phyloP scores from a whole-genome alignment of 2,329 filamentous ascomycete genomes.

The Colletotrichum abscissum region DNA sequence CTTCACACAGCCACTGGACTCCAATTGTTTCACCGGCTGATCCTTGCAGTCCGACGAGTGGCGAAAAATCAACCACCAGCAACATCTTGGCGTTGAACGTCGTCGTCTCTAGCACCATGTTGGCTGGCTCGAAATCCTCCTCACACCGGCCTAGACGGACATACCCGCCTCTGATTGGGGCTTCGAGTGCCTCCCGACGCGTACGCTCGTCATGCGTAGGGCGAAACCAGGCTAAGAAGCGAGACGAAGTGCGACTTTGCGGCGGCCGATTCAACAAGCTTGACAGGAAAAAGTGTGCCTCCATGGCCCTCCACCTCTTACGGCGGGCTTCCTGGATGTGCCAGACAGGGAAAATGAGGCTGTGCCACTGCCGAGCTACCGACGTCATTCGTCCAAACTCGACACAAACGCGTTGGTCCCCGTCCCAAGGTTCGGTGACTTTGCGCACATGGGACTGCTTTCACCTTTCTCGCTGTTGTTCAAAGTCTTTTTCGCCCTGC shows the following conservation, averaged over 20 bases:
- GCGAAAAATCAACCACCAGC: background rate
- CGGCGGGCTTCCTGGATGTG: background rate
- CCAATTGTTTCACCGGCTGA: background rate
- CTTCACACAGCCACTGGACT: constrained; percentile 4
- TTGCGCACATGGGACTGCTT: constrained; percentile 22
- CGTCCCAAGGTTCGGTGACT: constrained; percentile 11
- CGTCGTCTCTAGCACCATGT: background rate
- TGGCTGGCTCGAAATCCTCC: background rate
- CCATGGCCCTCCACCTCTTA: background rate
- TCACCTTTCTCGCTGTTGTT: background rate
- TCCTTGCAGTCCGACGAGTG: background rate
- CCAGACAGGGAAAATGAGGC: constrained; percentile 17
- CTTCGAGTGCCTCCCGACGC: constrained; percentile 20
- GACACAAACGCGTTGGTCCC: background rate
- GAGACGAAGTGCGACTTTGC: background rate
- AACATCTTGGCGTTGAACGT: background rate
- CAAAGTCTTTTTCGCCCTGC: background rate
- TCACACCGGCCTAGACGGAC: background rate
- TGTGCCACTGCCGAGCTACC: constrained; percentile 23
- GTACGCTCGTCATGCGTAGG: constrained; percentile 31
- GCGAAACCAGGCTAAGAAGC: background rate
- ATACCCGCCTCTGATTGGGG: constrained; percentile 20
- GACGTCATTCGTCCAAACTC: constrained; percentile 35
- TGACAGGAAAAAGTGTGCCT: background rate
- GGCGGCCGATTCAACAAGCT: background rate